Percentiles rank a stretch among this genome's conserved stretches.
Evolutionary conservation across 148 eudicot species (phyloP).

Genomic region (Nepenthes mirabilis): DNA sequence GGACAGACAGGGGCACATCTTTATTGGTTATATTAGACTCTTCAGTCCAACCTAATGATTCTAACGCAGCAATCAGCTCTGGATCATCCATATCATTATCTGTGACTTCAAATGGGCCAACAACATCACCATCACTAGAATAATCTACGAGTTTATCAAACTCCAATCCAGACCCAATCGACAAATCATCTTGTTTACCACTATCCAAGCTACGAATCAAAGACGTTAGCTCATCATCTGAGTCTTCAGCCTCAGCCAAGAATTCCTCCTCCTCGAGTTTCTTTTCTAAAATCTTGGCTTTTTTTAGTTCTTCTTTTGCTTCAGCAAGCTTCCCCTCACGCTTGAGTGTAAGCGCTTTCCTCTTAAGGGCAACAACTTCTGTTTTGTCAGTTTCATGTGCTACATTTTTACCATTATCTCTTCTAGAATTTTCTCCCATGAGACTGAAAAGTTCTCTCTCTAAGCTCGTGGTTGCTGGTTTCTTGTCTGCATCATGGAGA

Average conservation of each 20-base stretch:
- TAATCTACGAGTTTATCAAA: conserved; percentile 25
- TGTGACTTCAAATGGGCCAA: conserved; percentile 57
- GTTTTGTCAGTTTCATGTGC: conserved; percentile 40
- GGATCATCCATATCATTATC: conserved; percentile 85
- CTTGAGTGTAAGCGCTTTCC: conserved; percentile 69
- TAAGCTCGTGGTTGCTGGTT: conserved; percentile 46
- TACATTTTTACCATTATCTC: conserved; percentile 19
- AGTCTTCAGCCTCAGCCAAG: conserved; percentile 70
- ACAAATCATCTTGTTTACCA: conserved; percentile 33
- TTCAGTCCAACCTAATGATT: conserved; percentile 80
- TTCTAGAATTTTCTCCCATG: conserved; percentile 38
- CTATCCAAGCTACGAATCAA: conserved; percentile 55
- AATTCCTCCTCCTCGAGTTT: conserved; percentile 88
- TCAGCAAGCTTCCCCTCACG: conserved; percentile 81
- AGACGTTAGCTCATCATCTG: conserved; percentile 80
- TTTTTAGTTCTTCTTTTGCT: conserved; percentile 88
- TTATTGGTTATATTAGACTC: conserved; percentile 24
- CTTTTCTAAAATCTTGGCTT: conserved; percentile 83
- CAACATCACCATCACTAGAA: conserved; percentile 38
- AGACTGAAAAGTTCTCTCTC: conserved; percentile 77
- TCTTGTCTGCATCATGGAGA: conserved; percentile 47
- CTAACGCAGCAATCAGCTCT: conserved; percentile 64
- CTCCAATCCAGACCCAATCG: conserved; percentile 30
- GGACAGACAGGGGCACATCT: conserved; percentile 6
- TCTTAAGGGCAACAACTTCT: conserved; percentile 62